Conservation (phyloP, 148 eudicot species). For the Pouteria glomerata region DNA sequence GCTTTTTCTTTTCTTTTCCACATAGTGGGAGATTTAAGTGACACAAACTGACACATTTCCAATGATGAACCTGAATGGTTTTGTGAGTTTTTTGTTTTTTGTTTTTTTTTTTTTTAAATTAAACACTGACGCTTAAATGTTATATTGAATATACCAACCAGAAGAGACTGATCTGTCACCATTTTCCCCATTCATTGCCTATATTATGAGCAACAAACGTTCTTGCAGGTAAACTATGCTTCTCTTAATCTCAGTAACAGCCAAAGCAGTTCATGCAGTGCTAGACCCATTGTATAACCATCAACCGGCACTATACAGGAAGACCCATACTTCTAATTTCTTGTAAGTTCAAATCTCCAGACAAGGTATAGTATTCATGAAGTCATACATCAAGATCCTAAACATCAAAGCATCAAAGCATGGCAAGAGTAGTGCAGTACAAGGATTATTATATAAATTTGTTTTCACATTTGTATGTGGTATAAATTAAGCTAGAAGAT, state of each 20-base stretch:
- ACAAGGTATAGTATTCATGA: slow-evolving; percentile 50
- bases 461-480: slow-evolving; percentile 17
- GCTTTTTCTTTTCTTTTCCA: slow-evolving; percentile 21
- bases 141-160: not conserved
- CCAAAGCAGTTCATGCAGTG: not conserved
- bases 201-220: not conserved
- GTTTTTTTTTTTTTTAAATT: no score
- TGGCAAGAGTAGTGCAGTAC: slow-evolving; percentile 10
- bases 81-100: not conserved
- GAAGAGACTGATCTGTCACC: not conserved
- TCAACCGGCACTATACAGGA: no score
- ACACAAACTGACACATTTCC: slow-evolving; percentile 16
- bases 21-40: slow-evolving; percentile 23
- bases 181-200: not conserved
- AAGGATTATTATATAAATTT: slow-evolving; percentile 30
- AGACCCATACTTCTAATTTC: slow-evolving; percentile 32
- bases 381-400: slow-evolving; percentile 42
- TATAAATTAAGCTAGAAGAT: slow-evolving; percentile 22
- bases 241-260: not conserved
- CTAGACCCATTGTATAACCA: no score
- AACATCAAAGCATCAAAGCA: slow-evolving; percentile 4
- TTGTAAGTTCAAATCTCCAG: slow-evolving; percentile 28
- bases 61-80: slow-evolving; percentile 14
- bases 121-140: slow-evolving; percentile 1
- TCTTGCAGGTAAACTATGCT: not conserved